Evolutionary conservation across 805 yeast species (phyloP).

Genomic region (Kluyveromyces wickerhamii): DNA sequence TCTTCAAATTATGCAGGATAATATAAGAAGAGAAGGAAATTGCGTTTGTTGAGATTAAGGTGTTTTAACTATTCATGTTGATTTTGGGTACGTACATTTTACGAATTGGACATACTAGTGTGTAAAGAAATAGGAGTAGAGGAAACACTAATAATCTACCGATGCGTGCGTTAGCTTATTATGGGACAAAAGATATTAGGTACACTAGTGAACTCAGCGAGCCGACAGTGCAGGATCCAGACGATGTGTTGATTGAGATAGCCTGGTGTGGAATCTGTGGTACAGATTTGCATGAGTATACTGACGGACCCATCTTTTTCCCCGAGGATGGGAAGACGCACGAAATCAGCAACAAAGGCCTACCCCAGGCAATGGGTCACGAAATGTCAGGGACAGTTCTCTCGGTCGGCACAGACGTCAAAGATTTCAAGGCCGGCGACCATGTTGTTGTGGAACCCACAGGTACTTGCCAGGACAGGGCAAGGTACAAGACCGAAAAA

Average conservation of each 20-base stretch:
- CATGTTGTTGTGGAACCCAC: slow-evolving; percentile 58
- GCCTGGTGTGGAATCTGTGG: slow-evolving; percentile 58
- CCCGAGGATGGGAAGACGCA: slow-evolving; percentile 32
- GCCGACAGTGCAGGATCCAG: slow-evolving; percentile 30
- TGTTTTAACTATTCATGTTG: no score
- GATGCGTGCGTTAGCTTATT: slow-evolving; percentile 44
- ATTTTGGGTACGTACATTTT: no score
- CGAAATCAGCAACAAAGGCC: slow-evolving; percentile 33
- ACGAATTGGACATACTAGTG: no score
- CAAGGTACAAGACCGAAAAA: slow-evolving; percentile 27
- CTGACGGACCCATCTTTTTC: slow-evolving; percentile 54
- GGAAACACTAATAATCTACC: no score
- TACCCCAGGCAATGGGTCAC: slow-evolving; percentile 47
- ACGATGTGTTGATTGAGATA: slow-evolving; percentile 38
- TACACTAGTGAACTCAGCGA: slow-evolving; percentile 31
- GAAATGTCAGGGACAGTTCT: slow-evolving; percentile 42
- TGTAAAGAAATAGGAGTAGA: no score
- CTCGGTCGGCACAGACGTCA: slow-evolving; percentile 41
- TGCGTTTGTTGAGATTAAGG: no score
- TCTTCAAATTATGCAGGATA: no score
- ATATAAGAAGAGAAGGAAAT: no score
- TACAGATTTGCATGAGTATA: slow-evolving; percentile 49
- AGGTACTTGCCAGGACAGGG: slow-evolving; percentile 45
- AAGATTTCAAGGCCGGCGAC: slow-evolving; percentile 40
- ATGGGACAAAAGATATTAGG: slow-evolving; percentile 38